Evolutionary conservation across 177 flowering plant genomes (phyloP), one percentile per base, ranked within the genome.

Genomic region (Vitis hybrid): DNA sequence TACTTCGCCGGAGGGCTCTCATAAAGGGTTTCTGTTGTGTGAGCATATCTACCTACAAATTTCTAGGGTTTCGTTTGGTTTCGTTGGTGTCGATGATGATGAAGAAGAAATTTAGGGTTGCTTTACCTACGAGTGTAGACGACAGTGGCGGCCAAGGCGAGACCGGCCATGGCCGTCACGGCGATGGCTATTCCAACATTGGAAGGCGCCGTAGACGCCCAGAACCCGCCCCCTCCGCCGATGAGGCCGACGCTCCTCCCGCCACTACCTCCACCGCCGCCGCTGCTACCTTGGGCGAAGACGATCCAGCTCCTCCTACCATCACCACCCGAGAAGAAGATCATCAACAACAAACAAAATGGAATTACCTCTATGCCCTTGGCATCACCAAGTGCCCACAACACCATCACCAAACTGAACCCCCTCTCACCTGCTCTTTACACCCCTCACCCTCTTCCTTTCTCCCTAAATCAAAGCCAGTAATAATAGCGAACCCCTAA

Each of bases 111-210:
- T 58, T 7, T 30, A 59, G 35, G 48, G 5, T 32, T 18, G 15
- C 20, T 27, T 78, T 77, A 84, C 85, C 83, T 80, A 70, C 76
- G 78, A 58, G 81, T 76, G 74, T 79, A 85, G 71, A 81, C 63
- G 68, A 82, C 69, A 3, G 83, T 79, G 63, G 84, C 84, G 69
- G 80, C 86, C 81, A 84, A 77, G 84, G 85, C 84, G 24, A 77
- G 65, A n/a, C 83, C 84, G 63, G 87, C 85, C 86, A 85, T 81
- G 80, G 84, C 87, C 79, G 86, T 81, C 69, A 83, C 87, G 73
- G 80, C 75, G 74, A 80, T 61, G 54, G 81, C 83, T 70, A 77
- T 61, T 64, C 75, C 73, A 21, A 73, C 83, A 78, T 81, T 74
- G 54, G 83, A 79, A 64, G 77, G 11, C 14, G 67, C 62, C 15